Percentiles rank a stretch among this genome's conserved stretches.
These are phyloP conservation scores for Saxophila tyrrhenica DNA, from an alignment of 495 filamentous ascomycete species.

Conservation along the genomic window DNA sequence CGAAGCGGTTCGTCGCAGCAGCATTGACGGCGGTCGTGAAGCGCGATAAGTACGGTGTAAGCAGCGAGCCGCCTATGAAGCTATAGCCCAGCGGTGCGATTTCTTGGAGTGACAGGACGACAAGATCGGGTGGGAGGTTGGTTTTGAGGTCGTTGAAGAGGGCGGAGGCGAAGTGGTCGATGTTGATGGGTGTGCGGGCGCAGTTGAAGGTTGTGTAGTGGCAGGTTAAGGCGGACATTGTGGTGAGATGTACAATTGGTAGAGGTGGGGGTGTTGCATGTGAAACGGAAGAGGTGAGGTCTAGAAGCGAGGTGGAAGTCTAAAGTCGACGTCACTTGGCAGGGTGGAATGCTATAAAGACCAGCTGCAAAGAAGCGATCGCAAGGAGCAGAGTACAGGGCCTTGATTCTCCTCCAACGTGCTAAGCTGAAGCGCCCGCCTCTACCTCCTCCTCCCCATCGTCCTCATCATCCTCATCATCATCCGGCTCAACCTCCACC, in stretches of 20 bases:
- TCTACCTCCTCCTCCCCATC: neutral
- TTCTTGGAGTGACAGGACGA: conserved; percentile 67
- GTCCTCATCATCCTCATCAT: conserved; percentile 24
- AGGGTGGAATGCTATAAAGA: too few species aligned
- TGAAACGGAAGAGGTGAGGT: too few species aligned
- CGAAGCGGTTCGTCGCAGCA: conserved; percentile 37
- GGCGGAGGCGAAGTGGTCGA: conserved; percentile 53
- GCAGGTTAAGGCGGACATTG: conserved; percentile 40
- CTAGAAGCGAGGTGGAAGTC: too few species aligned
- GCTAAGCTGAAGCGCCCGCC: neutral
- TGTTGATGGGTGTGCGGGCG: conserved; percentile 53
- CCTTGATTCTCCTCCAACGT: too few species aligned
- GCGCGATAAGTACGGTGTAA: conserved; percentile 62
- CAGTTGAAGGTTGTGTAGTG: conserved; percentile 90
- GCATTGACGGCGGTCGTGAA: conserved; percentile 57
- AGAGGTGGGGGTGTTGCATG: too few species aligned
- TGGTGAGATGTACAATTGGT: too few species aligned
- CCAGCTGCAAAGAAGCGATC: too few species aligned
- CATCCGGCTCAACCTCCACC: conserved; percentile 39
- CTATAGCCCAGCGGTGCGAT: conserved; percentile 71
- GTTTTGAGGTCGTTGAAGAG: conserved; percentile 56
- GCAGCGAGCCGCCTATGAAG: conserved; percentile 73
- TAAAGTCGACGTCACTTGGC: too few species aligned
- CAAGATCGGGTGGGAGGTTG: conserved; percentile 23
- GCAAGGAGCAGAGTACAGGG: too few species aligned